phyloP scores from a whole-genome alignment of 1,284 basidiomycete species.

The Cryptococcus sp. region DNA sequence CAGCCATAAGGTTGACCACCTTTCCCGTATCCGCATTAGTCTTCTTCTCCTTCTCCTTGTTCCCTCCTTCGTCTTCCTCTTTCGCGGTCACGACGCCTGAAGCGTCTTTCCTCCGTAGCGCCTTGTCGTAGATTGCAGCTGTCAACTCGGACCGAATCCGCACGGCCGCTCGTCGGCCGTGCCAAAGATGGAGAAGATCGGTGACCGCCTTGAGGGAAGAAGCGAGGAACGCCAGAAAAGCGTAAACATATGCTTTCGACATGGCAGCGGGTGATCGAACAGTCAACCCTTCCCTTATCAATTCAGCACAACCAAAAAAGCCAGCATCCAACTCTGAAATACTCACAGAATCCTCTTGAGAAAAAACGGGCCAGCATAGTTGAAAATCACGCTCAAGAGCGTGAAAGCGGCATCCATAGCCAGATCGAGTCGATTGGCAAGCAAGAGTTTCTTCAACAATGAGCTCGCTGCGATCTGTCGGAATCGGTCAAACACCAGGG shows the following conservation, averaged over 20 bases:
- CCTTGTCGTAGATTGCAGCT: slow-evolving; percentile 78
- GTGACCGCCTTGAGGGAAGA: slow-evolving; percentile 61
- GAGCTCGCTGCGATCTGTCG: slow-evolving; percentile 40
- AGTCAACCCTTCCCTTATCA: slow-evolving; percentile 34
- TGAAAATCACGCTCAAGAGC: slow-evolving; percentile 59
- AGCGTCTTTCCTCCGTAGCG: slow-evolving; percentile 75
- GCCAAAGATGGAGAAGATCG: slow-evolving; percentile 74
- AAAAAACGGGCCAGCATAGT: slow-evolving; percentile 52
- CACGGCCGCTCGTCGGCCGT: slow-evolving; percentile 63
- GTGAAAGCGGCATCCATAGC: slow-evolving; percentile 63
- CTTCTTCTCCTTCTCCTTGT: slow-evolving; percentile 40
- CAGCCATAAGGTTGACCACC: slow-evolving; percentile 51
- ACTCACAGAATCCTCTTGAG: slow-evolving; percentile 47
- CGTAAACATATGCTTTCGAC: slow-evolving; percentile 64
- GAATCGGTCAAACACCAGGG: slow-evolving; percentile 60
- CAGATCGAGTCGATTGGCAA: slow-evolving; percentile 67
- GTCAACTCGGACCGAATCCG: slow-evolving; percentile 68
- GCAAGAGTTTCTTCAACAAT: slow-evolving; percentile 60
- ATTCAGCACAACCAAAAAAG: background rate
- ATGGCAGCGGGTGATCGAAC: slow-evolving; percentile 51
- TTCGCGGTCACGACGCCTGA: slow-evolving; percentile 63
- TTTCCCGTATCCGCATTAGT: slow-evolving; percentile 49
- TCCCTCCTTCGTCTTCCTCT: slow-evolving; percentile 51
- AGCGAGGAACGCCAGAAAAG: slow-evolving; percentile 58
- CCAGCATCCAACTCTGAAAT: too few relatives aligned